Evolutionary conservation across 2,329 filamentous ascomycete species (phyloP).

Genomic region (Xylariomycetidae sp.): DNA sequence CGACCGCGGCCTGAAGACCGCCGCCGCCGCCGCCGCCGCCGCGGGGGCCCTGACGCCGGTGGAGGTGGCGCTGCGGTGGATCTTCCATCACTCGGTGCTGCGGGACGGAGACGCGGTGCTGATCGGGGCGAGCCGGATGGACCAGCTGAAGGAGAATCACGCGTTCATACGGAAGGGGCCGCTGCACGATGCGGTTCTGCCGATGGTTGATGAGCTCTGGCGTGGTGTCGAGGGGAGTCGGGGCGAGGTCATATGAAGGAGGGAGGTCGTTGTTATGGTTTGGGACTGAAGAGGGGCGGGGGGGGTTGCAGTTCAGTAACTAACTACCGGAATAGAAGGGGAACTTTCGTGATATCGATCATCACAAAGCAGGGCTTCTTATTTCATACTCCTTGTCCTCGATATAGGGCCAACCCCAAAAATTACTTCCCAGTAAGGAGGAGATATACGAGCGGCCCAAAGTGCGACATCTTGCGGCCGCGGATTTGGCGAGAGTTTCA

Average conservation of each 20-base stretch:
- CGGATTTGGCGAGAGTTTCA: no score
- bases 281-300: no score
- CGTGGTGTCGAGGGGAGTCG: conserved; percentile 14
- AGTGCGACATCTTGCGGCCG: no score
- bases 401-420: no score
- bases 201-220: conserved; percentile 17
- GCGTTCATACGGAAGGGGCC: conserved; percentile 25
- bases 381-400: no score
- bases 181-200: conserved; percentile 20
- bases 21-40: conserved; percentile 15
- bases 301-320: no score
- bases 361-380: no score
- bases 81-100: conserved; percentile 26
- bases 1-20: conserved; percentile 9
- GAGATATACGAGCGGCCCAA: no score
- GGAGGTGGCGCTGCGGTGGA: conserved; percentile 32
- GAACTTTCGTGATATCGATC: no score
- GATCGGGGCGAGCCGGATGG: conserved; percentile 27
- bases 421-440: no score
- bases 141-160: conserved; percentile 28
- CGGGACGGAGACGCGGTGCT: conserved; percentile 26
- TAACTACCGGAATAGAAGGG: no score
- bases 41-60: conserved; percentile 21
- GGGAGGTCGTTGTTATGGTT: no score
- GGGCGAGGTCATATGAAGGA: conserved; percentile 10